These are phyloP conservation scores for Yamadazyma sp. DNA, from an alignment of 805 yeast genomes.

Conservation along the genomic window DNA sequence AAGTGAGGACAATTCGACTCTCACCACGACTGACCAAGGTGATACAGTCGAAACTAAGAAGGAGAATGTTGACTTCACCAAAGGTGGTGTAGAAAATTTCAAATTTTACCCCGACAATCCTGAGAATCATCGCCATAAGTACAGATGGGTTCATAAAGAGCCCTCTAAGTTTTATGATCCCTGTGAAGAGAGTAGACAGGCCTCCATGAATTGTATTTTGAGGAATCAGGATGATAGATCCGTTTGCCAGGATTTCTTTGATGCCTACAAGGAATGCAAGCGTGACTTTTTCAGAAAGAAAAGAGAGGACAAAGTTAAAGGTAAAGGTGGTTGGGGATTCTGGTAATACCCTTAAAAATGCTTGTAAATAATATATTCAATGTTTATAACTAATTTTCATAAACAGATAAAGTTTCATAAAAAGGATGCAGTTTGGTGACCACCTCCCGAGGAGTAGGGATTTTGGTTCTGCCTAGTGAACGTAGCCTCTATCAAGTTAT, in stretches of 20 bases:
- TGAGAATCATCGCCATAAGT: slow-evolving; percentile 63
- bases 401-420: too few relatives aligned
- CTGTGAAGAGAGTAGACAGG: slow-evolving; percentile 83
- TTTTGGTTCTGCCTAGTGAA: slow-evolving; percentile 9
- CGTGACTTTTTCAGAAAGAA: slow-evolving; percentile 47
- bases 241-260: slow-evolving; percentile 77
- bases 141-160: slow-evolving; percentile 69
- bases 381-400: neutral
- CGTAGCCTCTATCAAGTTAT: slow-evolving; percentile 3
- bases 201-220: slow-evolving; percentile 83
- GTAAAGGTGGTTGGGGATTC: slow-evolving; percentile 45
- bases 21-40: neutral
- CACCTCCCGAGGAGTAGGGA: slow-evolving; percentile 13
- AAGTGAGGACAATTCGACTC: neutral
- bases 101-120: slow-evolving; percentile 90
- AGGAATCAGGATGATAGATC: slow-evolving; percentile 64
- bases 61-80: slow-evolving; percentile 52
- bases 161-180: slow-evolving; percentile 90
- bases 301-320: slow-evolving; percentile 35
- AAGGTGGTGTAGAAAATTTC: slow-evolving; percentile 47
- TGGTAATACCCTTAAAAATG: slow-evolving; percentile 22
- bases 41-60: slow-evolving; percentile 35
- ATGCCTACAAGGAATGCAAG: slow-evolving; percentile 90
- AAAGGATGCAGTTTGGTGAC: slow-evolving; percentile 11
- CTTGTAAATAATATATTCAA: slow-evolving; percentile 2